phyloP scores from a whole-genome alignment of 2,329 filamentous ascomycete genomes.

The Teratosphaeria pseudoeucalypti region DNA sequence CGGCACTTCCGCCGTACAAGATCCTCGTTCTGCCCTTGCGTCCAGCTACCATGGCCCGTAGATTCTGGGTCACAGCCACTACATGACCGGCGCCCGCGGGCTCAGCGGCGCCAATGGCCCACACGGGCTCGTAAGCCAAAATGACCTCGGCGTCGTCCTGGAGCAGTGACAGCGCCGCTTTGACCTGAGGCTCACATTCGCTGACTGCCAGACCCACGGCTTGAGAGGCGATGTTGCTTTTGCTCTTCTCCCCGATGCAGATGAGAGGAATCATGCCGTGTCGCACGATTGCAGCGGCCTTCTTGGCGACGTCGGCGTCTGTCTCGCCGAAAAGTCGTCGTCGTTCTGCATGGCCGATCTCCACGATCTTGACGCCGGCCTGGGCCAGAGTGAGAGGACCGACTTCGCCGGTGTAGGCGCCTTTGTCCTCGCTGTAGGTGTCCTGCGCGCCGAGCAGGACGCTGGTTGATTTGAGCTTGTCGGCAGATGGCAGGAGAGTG shows the following conservation, averaged over 20 bases:
- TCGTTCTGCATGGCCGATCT: constrained; percentile 73
- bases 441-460: constrained; percentile 68
- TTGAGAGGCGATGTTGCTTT: constrained; percentile 32
- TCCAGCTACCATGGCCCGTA: constrained; percentile 45
- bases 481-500: constrained; percentile 46
- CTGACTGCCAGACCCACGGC: constrained; percentile 49
- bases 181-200: constrained; percentile 58
- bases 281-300: constrained; percentile 56
- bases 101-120: constrained; percentile 69
- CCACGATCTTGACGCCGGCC: constrained; percentile 61
- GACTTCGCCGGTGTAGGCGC: constrained; percentile 69
- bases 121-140: constrained; percentile 79
- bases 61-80: constrained; percentile 54
- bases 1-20: constrained; percentile 74
- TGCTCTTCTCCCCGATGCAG: constrained; percentile 64
- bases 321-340: constrained; percentile 63
- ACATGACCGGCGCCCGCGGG: constrained; percentile 67
- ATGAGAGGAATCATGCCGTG: constrained; percentile 68
- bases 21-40: constrained; percentile 54
- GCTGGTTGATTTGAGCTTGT: constrained; percentile 35
- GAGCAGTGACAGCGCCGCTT: constrained; percentile 51
- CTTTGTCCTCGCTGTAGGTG: constrained; percentile 56
- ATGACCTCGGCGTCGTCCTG: constrained; percentile 57
- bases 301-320: constrained; percentile 55
- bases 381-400: constrained; percentile 57